Evolutionary conservation across 257 asterid species (phyloP), one percentile per base, ranked within the genome.

Genomic region (Solanum appendiculatum): DNA sequence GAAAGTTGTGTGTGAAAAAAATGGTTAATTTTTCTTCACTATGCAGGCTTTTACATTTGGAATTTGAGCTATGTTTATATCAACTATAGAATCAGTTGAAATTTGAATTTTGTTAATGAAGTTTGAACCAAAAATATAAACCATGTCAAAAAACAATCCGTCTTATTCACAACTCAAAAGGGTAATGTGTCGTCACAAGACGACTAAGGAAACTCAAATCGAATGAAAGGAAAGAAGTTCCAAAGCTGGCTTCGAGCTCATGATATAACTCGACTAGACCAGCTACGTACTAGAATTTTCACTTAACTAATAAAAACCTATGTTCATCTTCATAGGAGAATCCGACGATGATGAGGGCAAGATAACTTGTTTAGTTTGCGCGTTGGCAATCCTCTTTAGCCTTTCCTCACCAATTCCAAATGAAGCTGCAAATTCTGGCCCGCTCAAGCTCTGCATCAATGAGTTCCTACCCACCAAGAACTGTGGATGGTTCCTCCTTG

Each of bases 391-490:
- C 37, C 75, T 87, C 21, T 70, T 42, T 39, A 92, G 85, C 91
- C 92, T 91, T 21, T 94, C 88, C 88, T 91, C 94, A 31, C 80
- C 88, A 83, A 94, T 1, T 23, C 98, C 98, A 48, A 95, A 93
- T 1, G 94, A 94, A 5, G 95, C 94, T 3, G 99, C 99, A 7
- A 95, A 48, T 80, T 93, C 98, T 3, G 95, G 94, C 25, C 99
- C 96, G 5, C 82, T 86, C 93, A 96, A 75, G 2, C 88, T 77
- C 13, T 93, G 91, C 77, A 96, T 82, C 63, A 96, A 81, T 1
- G 99, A 96, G 85, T 89, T 88, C 0, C 91, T 91, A 15, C 99
- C 99, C 1, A 66, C 97, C 46, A 97, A 83, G 91, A 97, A 94
- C 86, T 95, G 98, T 5, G 98, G 98, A 94, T 89, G 68, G 88